phyloP scores from a whole-genome alignment of 208 protist species.

The Leishmania arabica region DNA sequence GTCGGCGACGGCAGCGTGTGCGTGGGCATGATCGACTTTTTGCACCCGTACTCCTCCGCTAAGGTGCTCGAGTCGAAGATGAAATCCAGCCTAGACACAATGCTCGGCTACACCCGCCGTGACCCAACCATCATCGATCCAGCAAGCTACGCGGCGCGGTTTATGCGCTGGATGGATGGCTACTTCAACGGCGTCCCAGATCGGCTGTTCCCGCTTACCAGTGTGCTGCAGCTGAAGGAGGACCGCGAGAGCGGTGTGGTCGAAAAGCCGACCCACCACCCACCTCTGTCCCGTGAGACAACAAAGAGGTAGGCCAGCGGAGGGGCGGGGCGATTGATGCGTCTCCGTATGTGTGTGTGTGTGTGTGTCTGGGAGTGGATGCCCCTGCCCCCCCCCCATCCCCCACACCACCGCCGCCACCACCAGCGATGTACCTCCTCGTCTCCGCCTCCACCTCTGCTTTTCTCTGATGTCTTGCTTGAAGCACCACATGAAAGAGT shows the following conservation, averaged over 20 bases:
- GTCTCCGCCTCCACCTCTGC: background rate
- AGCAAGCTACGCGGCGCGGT: constrained; percentile 61
- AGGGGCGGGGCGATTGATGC: background rate
- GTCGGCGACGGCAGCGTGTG: constrained; percentile 15
- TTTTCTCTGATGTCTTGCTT: background rate
- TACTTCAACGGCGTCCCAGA: constrained; percentile 84
- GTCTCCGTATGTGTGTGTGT: background rate
- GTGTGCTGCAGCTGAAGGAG: constrained; percentile 12
- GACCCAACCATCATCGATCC: constrained; percentile 88
- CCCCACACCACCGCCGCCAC: no score
- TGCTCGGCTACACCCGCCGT: constrained; percentile 52
- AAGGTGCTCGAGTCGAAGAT: constrained; percentile 86
- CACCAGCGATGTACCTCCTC: background rate
- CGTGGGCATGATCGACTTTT: constrained; percentile 82
- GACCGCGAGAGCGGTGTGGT: constrained; percentile 1
- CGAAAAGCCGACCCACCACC: background rate
- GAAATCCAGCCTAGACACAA: constrained; percentile 81
- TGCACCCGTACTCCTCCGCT: constrained; percentile 80
- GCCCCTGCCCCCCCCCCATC: background rate
- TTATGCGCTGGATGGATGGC: constrained; percentile 63
- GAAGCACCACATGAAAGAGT: background rate
- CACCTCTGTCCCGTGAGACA: background rate
- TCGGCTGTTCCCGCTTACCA: constrained; percentile 38
- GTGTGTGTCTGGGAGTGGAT: background rate
- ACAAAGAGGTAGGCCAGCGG: background rate